Percentiles rank a stretch among this genome's conserved stretches.
Evolutionary conservation across 2,329 filamentous ascomycete species (phyloP).

Genomic region (Curvularia verruculosa): DNA sequence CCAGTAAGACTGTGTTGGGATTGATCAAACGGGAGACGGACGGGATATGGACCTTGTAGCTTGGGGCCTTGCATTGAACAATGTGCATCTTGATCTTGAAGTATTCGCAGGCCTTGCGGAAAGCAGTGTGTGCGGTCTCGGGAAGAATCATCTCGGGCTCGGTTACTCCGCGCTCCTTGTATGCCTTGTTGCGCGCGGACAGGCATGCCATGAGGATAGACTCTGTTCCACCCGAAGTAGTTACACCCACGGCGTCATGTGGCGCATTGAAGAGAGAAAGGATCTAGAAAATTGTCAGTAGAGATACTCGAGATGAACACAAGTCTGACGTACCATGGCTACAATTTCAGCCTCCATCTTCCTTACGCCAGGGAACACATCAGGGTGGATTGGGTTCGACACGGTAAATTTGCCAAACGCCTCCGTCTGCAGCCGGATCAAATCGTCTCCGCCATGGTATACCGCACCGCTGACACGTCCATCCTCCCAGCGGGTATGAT

Average conservation of each 20-base stretch:
- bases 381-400: conserved; percentile 94
- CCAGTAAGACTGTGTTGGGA: conserved; percentile 89
- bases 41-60: conserved; percentile 81
- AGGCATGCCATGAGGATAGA: conserved; percentile 96
- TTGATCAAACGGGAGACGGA: conserved; percentile 86
- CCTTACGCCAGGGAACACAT: conserved; percentile 95
- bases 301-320: neutral
- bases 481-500: conserved; percentile 97
- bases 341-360: conserved; percentile 99
- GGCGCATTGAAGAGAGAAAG: conserved; percentile 88
- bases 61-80: conserved; percentile 83
- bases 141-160: conserved; percentile 98
- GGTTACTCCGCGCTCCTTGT: conserved; percentile 81
- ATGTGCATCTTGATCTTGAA: conserved; percentile 96
- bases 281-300: conserved; percentile 50
- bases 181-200: conserved; percentile 87
- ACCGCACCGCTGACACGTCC: conserved; percentile 93
- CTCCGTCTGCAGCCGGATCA: conserved; percentile 85
- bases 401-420: conserved; percentile 95
- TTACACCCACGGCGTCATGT: conserved; percentile 81
- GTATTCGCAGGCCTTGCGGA: conserved; percentile 92
- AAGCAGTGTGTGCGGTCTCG: conserved; percentile 92
- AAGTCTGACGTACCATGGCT: conserved; percentile 74
- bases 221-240: conserved; percentile 92
- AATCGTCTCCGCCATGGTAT: conserved; percentile 86